These are phyloP conservation scores for Helicostylum pulchrum DNA, from an alignment of 192 early-diverging fungal genomes.

Conservation along the genomic window DNA sequence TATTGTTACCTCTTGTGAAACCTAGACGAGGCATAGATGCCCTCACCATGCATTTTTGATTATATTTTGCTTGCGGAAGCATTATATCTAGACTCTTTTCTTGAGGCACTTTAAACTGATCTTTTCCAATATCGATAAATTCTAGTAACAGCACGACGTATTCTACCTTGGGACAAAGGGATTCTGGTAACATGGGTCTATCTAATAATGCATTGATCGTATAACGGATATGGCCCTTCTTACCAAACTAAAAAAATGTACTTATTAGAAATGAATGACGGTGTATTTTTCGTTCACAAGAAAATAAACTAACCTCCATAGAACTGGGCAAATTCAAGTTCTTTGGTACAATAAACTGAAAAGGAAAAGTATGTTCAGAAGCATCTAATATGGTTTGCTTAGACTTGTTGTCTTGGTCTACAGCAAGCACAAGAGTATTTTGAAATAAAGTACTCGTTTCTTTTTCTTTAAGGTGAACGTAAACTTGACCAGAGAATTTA, in stretches of 20 bases:
- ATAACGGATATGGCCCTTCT: constrained; percentile 32
- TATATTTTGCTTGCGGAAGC: constrained; percentile 7
- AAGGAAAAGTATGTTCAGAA: constrained; percentile 30
- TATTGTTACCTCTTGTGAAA: constrained; percentile 35
- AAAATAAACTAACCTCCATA: constrained; percentile 31
- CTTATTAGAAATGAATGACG: background rate
- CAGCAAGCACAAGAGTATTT: constrained; percentile 8
- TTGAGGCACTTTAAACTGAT: constrained; percentile 12
- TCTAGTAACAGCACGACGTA: constrained; percentile 35
- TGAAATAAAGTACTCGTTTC: constrained; percentile 28
- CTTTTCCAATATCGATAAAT: constrained; percentile 28
- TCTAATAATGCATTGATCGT: constrained; percentile 26
- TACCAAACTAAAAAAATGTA: constrained; percentile 26
- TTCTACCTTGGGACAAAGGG: constrained; percentile 21
- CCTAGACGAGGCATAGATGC: constrained; percentile 28
- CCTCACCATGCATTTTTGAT: constrained; percentile 9
- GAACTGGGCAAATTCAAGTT: constrained; percentile 32
- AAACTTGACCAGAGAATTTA: constrained; percentile 31
- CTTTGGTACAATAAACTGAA: constrained; percentile 33
- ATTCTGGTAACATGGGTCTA: constrained; percentile 19
- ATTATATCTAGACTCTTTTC: constrained; percentile 12
- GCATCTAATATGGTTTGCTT: constrained; percentile 24
- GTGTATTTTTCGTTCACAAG: background rate
- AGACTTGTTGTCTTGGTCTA: background rate
- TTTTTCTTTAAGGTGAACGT: constrained; percentile 29